Base-by-base conservation (phyloP, 1,284 basidiomycete species). In the Heimioporus retisporus region DNA sequence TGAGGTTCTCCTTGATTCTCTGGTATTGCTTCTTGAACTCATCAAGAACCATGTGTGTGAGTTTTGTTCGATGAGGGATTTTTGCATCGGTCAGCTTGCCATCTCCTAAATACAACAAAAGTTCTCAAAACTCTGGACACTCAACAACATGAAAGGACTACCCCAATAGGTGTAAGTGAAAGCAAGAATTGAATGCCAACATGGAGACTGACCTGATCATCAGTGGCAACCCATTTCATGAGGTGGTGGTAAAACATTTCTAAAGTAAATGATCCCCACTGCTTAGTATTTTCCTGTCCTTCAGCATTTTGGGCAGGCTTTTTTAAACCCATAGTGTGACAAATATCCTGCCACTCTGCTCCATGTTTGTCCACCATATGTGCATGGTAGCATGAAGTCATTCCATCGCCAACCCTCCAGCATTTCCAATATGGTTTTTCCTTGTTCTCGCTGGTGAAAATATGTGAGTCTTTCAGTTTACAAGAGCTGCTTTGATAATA, bases 351-450 rank as follows among this genome's bases (percentile, higher is more conserved):
- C 55, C 55, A 57, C 23, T 11, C 7, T 15, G 23, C 42, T 57
- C n/a, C 55, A 44, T 57, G 55, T 57, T 57, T 57, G 4, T 51
- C n/a, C 3, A 15, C 23, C 55, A 57, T 4, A 43, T 57, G 55
- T 57, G 55, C 19, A 43, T 18, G 23, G 44, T 57, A 57, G 16
- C 55, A 57, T 25, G 42, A 44, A 57, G 55, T 57, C 42, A 57
- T 57, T 57, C 42, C 42, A 57, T 57, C 42, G 16, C 40, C 55
- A 57, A 18, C 1, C 42, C 19, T 57, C 55, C 55, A 57, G 42
- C 14, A 11, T 19, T 57, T 23, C 55, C 42, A 57, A 2, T 19
- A 10, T 43, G 55, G 55, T 2, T 57, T 57, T 57, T 57, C 55
- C 25, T 44, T 44, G 8, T 57, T 11, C 3, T 57, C 42, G 2